Evolutionary conservation across 371 early-diverging fungal genomes (phyloP), one percentile per base, ranked within the genome.

Genomic region (Mortierella sp.): DNA sequence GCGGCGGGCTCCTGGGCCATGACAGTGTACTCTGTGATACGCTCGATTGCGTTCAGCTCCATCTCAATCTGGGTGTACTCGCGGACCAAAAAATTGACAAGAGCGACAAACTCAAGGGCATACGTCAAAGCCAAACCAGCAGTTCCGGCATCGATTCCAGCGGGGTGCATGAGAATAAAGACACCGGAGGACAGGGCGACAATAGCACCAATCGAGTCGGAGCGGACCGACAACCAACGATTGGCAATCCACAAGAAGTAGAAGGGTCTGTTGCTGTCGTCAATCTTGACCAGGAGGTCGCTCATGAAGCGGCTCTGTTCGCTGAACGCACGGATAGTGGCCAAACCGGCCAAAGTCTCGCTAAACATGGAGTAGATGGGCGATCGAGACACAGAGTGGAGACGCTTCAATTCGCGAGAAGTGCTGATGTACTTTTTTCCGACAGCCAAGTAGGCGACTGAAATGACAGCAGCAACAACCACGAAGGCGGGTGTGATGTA

Each of bases 191-290:
- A 81, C 54, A 96, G 91, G 11, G 95, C 89, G 43, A 97, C 93
- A 19, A 92, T 43, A 0, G 95, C 93, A 28, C 95, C 94, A 46
- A 93, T 89, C 8, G 93, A 72, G 53, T 96, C 97, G 69, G 95
- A 92, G 46, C 98, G 95, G 37, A 94, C 79, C 53, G 91, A 91
- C n/a, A 97, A 89, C 98, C 98, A 97, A 70, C 97, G 93, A 87
- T 97, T 97, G 71, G 94, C 91, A 76, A 93, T 94, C 96, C 97
- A 96, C 53, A 95, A 79, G 59, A 90, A 90, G 75, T 95, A 97
- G 83, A 92, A 96, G 2, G 97, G 93, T 13, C 96, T 88, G 83
- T 94, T 91, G 83, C 94, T 91, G 40, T 87, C 76, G 77, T 95
- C 94, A 44, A 95, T 85, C 88, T 79, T 88, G 67, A 48, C 82